These are phyloP conservation scores for Chrysosphaeria jannelii DNA, from an alignment of 2,329 filamentous ascomycete genomes.

Conservation along the genomic window DNA sequence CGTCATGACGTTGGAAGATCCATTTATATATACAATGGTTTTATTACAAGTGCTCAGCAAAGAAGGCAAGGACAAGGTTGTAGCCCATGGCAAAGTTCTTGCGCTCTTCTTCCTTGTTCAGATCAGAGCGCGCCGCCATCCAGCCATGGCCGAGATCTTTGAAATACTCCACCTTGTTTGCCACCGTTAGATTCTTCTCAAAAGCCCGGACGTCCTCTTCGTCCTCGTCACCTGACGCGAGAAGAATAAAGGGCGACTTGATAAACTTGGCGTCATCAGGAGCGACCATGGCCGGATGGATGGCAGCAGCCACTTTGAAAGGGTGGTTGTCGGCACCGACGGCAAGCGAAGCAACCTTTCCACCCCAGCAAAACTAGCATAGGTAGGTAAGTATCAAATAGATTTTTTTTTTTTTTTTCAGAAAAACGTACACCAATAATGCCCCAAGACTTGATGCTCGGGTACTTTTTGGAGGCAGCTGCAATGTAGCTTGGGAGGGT, in stretches of 20 bases:
- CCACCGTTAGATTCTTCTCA: slow-evolving; percentile 18
- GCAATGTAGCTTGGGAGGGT: slow-evolving; percentile 24
- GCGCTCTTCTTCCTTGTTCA: slow-evolving; percentile 23
- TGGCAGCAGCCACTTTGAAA: slow-evolving; percentile 21
- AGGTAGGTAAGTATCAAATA: not conserved
- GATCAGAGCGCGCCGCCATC: slow-evolving; percentile 36
- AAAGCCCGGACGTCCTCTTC: slow-evolving; percentile 23
- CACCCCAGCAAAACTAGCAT: slow-evolving; percentile 32
- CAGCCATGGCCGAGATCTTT: slow-evolving; percentile 38
- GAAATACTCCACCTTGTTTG: slow-evolving; percentile 35
- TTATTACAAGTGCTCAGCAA: slow-evolving; percentile 17
- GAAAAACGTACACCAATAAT: slow-evolving; percentile 21
- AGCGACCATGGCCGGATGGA: slow-evolving; percentile 34
- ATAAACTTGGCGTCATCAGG: slow-evolving; percentile 26
- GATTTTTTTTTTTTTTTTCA: too few species aligned
- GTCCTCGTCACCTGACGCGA: slow-evolving; percentile 35
- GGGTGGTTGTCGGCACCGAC: slow-evolving; percentile 19
- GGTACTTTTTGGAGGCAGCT: slow-evolving; percentile 19
- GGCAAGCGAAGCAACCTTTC: slow-evolving; percentile 27
- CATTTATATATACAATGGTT: slow-evolving; percentile 2
- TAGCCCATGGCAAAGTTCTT: slow-evolving; percentile 32
- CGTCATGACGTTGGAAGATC: not conserved
- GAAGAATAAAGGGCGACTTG: slow-evolving; percentile 27
- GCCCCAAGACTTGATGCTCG: slow-evolving; percentile 25
- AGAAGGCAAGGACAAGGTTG: slow-evolving; percentile 25